Evolutionary conservation across 345 rosid species (phyloP).

Genomic region (Populus simonii): DNA sequence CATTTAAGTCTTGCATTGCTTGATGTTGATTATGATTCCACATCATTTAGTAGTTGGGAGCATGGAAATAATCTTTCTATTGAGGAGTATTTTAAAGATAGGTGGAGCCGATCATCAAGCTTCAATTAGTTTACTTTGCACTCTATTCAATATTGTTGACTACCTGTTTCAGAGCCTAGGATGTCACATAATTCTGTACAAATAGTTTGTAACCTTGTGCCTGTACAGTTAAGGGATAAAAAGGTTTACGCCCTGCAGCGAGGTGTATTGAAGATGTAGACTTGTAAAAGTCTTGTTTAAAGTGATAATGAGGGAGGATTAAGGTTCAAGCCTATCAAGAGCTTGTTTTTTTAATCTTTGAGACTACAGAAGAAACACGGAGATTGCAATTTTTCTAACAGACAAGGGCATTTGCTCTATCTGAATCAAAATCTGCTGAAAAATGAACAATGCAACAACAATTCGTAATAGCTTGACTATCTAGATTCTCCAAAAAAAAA

Average conservation of each 20-base stretch:
- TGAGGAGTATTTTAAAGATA: conserved; percentile 52
- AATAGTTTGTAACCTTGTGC: neutral
- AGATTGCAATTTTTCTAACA: neutral
- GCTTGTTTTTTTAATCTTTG: neutral
- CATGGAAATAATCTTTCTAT: conserved; percentile 42
- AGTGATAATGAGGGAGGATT: neutral
- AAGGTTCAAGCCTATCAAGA: neutral
- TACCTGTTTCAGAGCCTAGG: neutral
- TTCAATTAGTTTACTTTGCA: conserved; percentile 33
- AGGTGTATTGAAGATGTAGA: conserved; percentile 16
- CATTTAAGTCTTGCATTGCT: conserved; percentile 71
- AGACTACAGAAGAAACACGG: neutral
- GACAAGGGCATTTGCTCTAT: neutral
- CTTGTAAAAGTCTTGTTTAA: neutral
- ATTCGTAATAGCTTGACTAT: neutral
- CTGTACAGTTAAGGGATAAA: neutral
- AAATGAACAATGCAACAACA: neutral
- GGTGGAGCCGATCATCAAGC: conserved; percentile 69
- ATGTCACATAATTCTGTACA: neutral
- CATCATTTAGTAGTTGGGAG: conserved; percentile 63
- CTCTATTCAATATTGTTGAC: neutral
- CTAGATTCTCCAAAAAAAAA: neutral
- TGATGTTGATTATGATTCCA: conserved; percentile 59
- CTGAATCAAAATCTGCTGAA: neutral
- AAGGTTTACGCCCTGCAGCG: conserved; percentile 18